These are phyloP conservation scores for Bipolaris bicolor DNA, from an alignment of 2,329 filamentous ascomycete species.

Conservation along the genomic window DNA sequence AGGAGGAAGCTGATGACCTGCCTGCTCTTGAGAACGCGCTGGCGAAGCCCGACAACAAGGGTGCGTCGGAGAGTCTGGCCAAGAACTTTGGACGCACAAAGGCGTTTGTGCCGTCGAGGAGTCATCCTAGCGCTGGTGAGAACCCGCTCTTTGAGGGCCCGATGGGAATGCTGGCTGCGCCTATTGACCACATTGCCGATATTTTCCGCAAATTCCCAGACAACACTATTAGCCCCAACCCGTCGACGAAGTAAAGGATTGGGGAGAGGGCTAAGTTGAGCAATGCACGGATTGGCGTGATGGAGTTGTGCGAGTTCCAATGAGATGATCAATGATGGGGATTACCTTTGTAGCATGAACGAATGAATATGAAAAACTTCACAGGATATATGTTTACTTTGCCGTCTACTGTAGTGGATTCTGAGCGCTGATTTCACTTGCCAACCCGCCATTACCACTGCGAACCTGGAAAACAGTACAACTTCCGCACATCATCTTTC, in stretches of 20 bases:
- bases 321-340: not conserved
- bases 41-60: conserved; percentile 14
- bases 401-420: no score
- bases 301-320: not conserved
- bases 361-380: not conserved
- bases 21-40: conserved; percentile 37
- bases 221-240: conserved; percentile 32
- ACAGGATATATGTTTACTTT: no score
- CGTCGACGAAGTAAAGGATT: conserved; percentile 26
- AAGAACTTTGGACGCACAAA: conserved; percentile 42
- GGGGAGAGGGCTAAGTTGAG: not conserved
- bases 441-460: no score
- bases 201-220: conserved; percentile 63
- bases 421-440: no score
- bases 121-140: conserved; percentile 50
- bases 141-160: conserved; percentile 64
- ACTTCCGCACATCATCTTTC: no score
- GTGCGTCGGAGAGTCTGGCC: conserved; percentile 35
- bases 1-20: conserved; percentile 42
- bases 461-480: no score
- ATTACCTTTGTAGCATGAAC: not conserved
- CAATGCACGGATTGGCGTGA: not conserved
- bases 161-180: conserved; percentile 61
- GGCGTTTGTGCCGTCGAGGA: conserved; percentile 38
- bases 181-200: conserved; percentile 63